Percentiles rank a stretch among this genome's conserved stretches.
phyloP scores from a whole-genome alignment of 2,329 filamentous ascomycete genomes.

The Domatiomyces catenatus region DNA sequence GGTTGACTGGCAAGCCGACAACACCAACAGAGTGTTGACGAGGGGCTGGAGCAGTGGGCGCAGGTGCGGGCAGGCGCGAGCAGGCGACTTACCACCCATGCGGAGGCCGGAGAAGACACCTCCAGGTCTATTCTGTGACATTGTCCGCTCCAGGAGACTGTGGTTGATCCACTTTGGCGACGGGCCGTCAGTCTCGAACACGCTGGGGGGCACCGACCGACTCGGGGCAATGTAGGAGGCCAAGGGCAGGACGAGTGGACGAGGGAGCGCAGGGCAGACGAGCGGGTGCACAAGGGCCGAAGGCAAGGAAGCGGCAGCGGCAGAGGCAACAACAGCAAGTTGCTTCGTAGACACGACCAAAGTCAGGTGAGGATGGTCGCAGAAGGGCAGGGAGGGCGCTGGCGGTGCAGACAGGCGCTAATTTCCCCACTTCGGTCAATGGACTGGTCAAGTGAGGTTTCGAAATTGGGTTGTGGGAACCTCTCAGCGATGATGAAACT shows the following conservation, averaged over 20 bases:
- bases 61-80: constrained; percentile 13
- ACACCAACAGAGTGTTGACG: neutral
- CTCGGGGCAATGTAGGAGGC: constrained; percentile 9
- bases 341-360: neutral
- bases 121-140: constrained; percentile 84
- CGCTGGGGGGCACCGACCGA: constrained; percentile 13
- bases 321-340: neutral
- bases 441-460: constrained; percentile 5
- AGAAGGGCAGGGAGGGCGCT: constrained; percentile 8
- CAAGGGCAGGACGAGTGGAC: neutral
- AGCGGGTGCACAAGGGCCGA: neutral
- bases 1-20: no score
- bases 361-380: neutral
- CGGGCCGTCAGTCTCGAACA: neutral
- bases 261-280: constrained; percentile 4
- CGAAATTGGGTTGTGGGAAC: constrained; percentile 16
- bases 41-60: neutral
- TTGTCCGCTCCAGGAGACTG: constrained; percentile 30
- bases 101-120: constrained; percentile 67
- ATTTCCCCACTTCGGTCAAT: constrained; percentile 16
- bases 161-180: constrained; percentile 16
- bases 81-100: constrained; percentile 75
- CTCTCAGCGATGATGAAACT: constrained; percentile 13
- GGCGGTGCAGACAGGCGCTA: constrained; percentile 17
- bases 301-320: neutral